Percentiles rank a stretch among this genome's conserved stretches.
Evolutionary conservation across 2,329 filamentous ascomycete species (phyloP).

Genomic region (Nakataea oryzae): DNA sequence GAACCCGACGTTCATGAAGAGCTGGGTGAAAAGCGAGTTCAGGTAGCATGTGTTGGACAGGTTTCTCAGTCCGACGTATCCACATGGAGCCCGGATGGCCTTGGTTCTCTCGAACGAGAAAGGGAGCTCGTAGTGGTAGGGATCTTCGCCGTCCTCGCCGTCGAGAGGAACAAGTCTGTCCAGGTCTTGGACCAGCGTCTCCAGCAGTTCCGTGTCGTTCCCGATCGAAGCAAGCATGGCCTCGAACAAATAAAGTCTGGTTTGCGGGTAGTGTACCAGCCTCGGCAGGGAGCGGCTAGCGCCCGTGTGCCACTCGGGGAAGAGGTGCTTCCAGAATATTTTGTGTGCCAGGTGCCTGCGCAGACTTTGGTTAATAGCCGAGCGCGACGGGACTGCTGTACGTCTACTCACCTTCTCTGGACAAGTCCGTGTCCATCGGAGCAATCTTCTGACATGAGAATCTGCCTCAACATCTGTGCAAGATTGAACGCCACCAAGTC

Average conservation of each 20-base stretch:
- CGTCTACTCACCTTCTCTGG: slow-evolving; percentile 6
- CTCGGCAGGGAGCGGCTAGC: slow-evolving; percentile 17
- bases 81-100: slow-evolving; percentile 63
- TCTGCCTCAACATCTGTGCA: neutral
- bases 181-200: slow-evolving; percentile 39
- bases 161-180: slow-evolving; percentile 39
- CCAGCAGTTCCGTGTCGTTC: slow-evolving; percentile 36
- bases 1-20: slow-evolving; percentile 92
- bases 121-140: slow-evolving; percentile 51
- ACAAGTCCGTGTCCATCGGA: neutral
- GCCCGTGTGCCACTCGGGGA: slow-evolving; percentile 37
- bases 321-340: slow-evolving; percentile 56
- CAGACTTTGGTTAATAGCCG: slow-evolving; percentile 3
- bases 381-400: neutral
- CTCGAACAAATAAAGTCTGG: slow-evolving; percentile 49
- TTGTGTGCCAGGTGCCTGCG: slow-evolving; percentile 24
- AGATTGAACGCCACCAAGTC: slow-evolving; percentile 17
- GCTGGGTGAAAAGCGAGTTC: slow-evolving; percentile 86
- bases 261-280: slow-evolving; percentile 39
- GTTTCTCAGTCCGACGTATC: slow-evolving; percentile 84
- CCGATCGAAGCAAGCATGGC: slow-evolving; percentile 47
- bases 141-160: slow-evolving; percentile 25
- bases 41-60: slow-evolving; percentile 95
- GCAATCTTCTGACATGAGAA: neutral
- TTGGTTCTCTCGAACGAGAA: slow-evolving; percentile 54